Conservation (phyloP, 305 asterid species). For the Fraxinus xanthoxyloides region DNA sequence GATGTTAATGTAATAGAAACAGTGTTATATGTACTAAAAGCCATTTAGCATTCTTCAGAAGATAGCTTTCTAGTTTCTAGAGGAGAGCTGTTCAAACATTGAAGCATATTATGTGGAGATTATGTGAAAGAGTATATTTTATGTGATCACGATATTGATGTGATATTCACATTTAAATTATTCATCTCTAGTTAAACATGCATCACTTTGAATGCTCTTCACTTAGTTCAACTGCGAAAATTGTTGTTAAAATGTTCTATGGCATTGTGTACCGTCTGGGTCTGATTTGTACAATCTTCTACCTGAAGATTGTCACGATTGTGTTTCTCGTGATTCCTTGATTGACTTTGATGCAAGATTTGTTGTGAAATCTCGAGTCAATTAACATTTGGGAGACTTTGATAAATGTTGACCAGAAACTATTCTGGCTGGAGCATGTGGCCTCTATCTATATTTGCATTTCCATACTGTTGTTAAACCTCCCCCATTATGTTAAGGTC, state of each 20-base stretch:
- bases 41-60: slow-evolving; percentile 21
- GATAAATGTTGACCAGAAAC: neutral
- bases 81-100: slow-evolving; percentile 20
- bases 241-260: neutral
- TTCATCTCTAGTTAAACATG: neutral
- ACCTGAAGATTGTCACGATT: neutral
- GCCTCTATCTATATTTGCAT: neutral
- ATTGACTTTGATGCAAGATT: slow-evolving; percentile 11
- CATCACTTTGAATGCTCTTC: neutral
- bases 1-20: slow-evolving; percentile 4
- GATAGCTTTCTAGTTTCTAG: slow-evolving; percentile 12
- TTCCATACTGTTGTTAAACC: neutral
- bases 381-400: neutral
- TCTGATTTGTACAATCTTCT: slow-evolving; percentile 6
- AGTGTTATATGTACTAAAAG: slow-evolving; percentile 23
- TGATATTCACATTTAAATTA: neutral
- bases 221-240: neutral
- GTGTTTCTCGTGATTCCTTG: neutral
- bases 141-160: neutral
- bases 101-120: neutral
- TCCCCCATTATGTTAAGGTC: neutral
- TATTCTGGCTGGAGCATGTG: neutral
- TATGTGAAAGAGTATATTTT: neutral
- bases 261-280: neutral
- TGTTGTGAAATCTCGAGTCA: slow-evolving; percentile 13